These are phyloP conservation scores for Nitzschia putrida DNA, from an alignment of 108 stramenopile genomes.

Conservation along the genomic window DNA sequence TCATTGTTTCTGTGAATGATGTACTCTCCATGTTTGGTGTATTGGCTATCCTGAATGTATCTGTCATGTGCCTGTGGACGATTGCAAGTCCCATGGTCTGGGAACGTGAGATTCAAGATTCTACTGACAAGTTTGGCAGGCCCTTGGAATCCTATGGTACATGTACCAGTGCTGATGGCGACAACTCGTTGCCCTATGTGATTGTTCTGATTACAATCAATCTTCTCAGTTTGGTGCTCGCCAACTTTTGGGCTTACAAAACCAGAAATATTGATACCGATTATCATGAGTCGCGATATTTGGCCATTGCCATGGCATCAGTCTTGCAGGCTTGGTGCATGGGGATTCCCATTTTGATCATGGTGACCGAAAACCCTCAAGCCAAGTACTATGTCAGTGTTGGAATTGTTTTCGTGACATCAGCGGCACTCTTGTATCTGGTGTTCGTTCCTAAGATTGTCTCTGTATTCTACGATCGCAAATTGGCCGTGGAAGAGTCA, in stretches of 20 bases:
- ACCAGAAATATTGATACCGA: conserved; percentile 38
- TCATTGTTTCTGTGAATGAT: conserved; percentile 28
- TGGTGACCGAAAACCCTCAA: conserved; percentile 25
- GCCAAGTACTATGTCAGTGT: conserved; percentile 21
- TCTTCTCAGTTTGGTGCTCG: conserved; percentile 25
- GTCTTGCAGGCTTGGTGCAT: neutral
- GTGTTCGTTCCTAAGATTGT: conserved; percentile 21
- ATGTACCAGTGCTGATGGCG: neutral
- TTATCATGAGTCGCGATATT: conserved; percentile 28
- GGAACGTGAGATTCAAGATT: conserved; percentile 7
- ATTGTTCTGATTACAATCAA: conserved; percentile 22
- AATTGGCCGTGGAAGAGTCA: neutral
- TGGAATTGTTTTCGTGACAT: conserved; percentile 29
- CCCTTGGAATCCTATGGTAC: conserved; percentile 6
- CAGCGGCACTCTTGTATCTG: conserved; percentile 1
- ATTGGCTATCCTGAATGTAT: conserved; percentile 23
- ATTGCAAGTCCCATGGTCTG: conserved; percentile 24
- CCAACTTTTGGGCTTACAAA: conserved; percentile 29
- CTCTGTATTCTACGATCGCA: neutral
- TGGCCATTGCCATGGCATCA: conserved; percentile 21
- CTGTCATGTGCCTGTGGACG: conserved; percentile 31
- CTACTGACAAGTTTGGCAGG: conserved; percentile 7
- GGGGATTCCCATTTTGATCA: conserved; percentile 27
- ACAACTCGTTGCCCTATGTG: neutral
- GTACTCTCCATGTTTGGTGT: conserved; percentile 38